Base-by-base conservation (phyloP, 2,329 filamentous ascomycete genomes). In the Colletotrichum theobromicola region DNA sequence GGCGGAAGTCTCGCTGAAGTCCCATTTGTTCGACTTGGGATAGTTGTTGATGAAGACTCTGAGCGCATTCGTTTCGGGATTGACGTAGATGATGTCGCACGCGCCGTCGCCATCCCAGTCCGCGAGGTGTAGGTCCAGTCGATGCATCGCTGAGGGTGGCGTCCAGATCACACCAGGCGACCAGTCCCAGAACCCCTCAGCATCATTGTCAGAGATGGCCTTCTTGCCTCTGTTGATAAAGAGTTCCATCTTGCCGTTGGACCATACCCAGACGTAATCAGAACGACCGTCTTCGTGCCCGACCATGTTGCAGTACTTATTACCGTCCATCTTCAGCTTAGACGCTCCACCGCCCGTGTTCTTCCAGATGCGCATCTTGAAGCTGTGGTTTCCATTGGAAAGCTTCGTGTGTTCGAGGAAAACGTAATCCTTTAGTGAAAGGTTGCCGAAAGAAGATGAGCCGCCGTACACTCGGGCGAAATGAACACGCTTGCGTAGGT, bases 31-130 rank as follows among this genome's bases (percentile, higher is more conserved):
- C 10, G 57, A 60, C 30, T 60, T 32, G 0, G 16, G 26, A 60
- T 32, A n/a, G 18, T 30, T 30, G 9, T 30, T 32, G 28, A 60
- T 30, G 57, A 28, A 60, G 57, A 60, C 26, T n/a, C 26, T 60
- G 28, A 60, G 57, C 16, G 26, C 26, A 16, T 30, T 30, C 2
- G 57, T 18, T 32, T n/a, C 26, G 9, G 46, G 37, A 24, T 65
- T 42, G 24, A 65, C 62, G 62, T 46, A 26, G 30, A 84, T 76
- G 34, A 84, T 80, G 57, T 85, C 84, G 61, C 79, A 81, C 1
- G 75, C 69, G 1, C 83, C 83, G 70, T 85, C 83, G 7, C 80
- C 81, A 61, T 85, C 79, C 80, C 81, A 85, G 74, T 85, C 84
- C 2, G 77, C 78, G 8, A 85, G 72, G 57, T 84, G 81, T 2